A percentile compares a stretch with the other conserved stretches of the same genome.
Conservation (phyloP, 768 basidiomycete genomes). For the Lactifluus rugatus region DNA sequence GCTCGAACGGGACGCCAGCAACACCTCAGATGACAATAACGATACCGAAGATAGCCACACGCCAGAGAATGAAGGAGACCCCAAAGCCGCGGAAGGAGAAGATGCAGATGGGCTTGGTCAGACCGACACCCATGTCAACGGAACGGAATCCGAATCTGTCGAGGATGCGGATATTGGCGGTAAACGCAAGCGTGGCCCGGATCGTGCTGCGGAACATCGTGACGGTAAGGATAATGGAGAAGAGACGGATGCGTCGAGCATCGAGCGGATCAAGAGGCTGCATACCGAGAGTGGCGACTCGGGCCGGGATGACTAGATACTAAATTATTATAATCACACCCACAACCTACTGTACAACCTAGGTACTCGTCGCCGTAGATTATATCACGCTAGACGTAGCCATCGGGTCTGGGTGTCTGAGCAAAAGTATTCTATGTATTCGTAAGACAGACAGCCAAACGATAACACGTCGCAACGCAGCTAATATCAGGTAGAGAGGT, state of each 20-base stretch:
- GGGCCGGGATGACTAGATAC: too few relatives aligned
- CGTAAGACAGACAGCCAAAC: too few relatives aligned
- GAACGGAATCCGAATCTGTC: slow-evolving; percentile 13
- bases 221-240: not conserved
- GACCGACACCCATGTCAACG: not conserved
- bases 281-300: not conserved
- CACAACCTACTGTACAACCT: too few relatives aligned
- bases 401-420: too few relatives aligned
- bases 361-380: too few relatives aligned
- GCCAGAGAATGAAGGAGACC: not conserved
- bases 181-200: not conserved
- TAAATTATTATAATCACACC: too few relatives aligned
- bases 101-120: too few relatives aligned
- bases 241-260: not conserved
- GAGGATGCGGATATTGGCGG: slow-evolving; percentile 10
- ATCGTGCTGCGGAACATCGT: not conserved
- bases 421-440: too few relatives aligned
- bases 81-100: not conserved
- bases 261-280: not conserved
- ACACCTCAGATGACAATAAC: not conserved
- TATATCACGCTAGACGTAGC: too few relatives aligned
- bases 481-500: too few relatives aligned
- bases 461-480: too few relatives aligned
- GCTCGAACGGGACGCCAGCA: slow-evolving; percentile 15
- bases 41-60: not conserved